Evolutionary conservation across 768 basidiomycete species (phyloP).

Genomic region (Phylloporus rhodoxanthus): DNA sequence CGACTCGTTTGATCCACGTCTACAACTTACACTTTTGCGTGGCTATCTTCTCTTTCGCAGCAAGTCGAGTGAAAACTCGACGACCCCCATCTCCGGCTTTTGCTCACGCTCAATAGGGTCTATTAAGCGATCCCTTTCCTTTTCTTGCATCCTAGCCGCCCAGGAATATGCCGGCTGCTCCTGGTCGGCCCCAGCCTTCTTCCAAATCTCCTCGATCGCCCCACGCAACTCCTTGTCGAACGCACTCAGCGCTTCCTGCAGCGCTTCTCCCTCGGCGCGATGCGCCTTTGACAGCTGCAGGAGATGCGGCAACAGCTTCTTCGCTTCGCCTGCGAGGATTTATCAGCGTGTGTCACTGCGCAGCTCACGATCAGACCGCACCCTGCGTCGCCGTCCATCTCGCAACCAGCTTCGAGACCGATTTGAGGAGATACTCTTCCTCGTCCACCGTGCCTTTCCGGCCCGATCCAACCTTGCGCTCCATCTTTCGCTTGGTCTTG

Average conservation of each 20-base stretch:
- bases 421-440: conserved; percentile 87
- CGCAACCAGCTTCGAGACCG: conserved; percentile 67
- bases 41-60: conserved; percentile 9
- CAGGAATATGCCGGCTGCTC: conserved; percentile 38
- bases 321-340: conserved; percentile 52
- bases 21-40: not conserved
- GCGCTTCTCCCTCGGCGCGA: conserved; percentile 51
- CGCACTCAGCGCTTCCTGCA: conserved; percentile 54
- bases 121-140: conserved; percentile 39
- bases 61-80: conserved; percentile 22
- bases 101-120: conserved; percentile 50
- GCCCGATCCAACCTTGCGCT: conserved; percentile 82
- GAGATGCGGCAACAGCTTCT: conserved; percentile 68
- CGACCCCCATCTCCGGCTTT: conserved; percentile 37
- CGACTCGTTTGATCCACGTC: not conserved
- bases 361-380: conserved; percentile 23
- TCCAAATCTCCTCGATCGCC: conserved; percentile 66
- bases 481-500: conserved; percentile 78
- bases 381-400: conserved; percentile 60
- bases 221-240: conserved; percentile 55
- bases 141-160: conserved; percentile 50
- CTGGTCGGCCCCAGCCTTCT: conserved; percentile 29
- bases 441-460: conserved; percentile 94
- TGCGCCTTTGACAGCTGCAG: conserved; percentile 65
- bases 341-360: not conserved